Conservation (phyloP, 768 basidiomycete genomes). For the Leccinellum albellum region DNA sequence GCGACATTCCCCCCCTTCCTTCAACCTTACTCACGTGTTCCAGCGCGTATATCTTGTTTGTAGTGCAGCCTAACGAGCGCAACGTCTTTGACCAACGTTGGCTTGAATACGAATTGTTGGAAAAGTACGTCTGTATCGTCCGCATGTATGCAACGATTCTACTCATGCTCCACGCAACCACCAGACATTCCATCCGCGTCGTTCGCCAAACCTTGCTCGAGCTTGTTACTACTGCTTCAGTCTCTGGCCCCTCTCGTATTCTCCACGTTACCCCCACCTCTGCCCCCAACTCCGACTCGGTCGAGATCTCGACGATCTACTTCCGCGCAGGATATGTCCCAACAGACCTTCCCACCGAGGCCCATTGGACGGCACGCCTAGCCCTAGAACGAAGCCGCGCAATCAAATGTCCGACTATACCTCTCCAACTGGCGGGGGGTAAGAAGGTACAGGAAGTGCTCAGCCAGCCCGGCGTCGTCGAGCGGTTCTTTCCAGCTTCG, state of each 20-base stretch:
- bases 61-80: slow-evolving; percentile 84
- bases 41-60: slow-evolving; percentile 70
- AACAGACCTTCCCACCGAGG: slow-evolving; percentile 63
- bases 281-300: slow-evolving; percentile 8
- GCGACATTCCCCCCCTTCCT: slow-evolving; percentile 10
- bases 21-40: not conserved
- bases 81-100: slow-evolving; percentile 93
- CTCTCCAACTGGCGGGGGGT: slow-evolving; percentile 90
- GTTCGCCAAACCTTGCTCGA: slow-evolving; percentile 75
- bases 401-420: slow-evolving; percentile 90
- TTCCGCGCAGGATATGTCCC: slow-evolving; percentile 89
- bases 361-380: slow-evolving; percentile 70
- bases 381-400: slow-evolving; percentile 77
- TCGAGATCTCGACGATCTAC: slow-evolving; percentile 86
- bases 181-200: slow-evolving; percentile 70
- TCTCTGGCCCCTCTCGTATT: slow-evolving; percentile 43
- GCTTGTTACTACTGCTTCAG: slow-evolving; percentile 52
- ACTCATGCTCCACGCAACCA: not conserved
- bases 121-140: slow-evolving; percentile 48
- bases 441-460: slow-evolving; percentile 96
- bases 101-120: slow-evolving; percentile 82
- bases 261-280: slow-evolving; percentile 35
- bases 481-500: slow-evolving; percentile 57
- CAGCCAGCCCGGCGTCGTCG: slow-evolving; percentile 66
- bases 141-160: not conserved